Conservation (phyloP, 2,329 filamentous ascomycete genomes). For the Hymenoscyphus albidus region DNA sequence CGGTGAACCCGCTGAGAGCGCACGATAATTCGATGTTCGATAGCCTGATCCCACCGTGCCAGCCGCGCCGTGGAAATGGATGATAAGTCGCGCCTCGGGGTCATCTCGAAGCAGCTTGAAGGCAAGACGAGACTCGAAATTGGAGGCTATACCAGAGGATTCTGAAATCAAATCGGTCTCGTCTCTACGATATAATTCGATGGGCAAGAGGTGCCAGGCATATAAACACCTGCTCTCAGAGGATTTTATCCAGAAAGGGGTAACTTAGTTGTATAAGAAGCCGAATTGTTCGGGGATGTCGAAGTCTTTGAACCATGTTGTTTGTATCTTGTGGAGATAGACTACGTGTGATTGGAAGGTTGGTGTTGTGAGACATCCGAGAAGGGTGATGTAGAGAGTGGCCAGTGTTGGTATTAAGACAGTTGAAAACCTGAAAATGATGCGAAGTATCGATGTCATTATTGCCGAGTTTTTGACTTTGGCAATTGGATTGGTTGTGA, state of each 20-base stretch:
- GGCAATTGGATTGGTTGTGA: neutral
- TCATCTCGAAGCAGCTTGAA: conserved; percentile 61
- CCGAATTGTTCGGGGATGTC: conserved; percentile 76
- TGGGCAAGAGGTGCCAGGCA: conserved; percentile 83
- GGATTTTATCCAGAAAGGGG: conserved; percentile 72
- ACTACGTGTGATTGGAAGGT: conserved; percentile 55
- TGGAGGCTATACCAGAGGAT: conserved; percentile 12
- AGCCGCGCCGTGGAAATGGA: conserved; percentile 45
- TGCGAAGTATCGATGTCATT: neutral
- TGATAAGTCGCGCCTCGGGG: conserved; percentile 56
- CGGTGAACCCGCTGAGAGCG: conserved; percentile 65
- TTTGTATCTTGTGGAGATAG: conserved; percentile 77
- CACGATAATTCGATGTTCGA: conserved; percentile 72
- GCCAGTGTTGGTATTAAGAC: conserved; percentile 28
- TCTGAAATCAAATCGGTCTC: conserved; percentile 56
- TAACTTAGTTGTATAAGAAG: conserved; percentile 72
- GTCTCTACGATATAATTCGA: conserved; percentile 69
- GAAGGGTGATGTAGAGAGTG: conserved; percentile 42
- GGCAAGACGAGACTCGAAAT: conserved; percentile 34
- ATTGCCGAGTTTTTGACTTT: neutral
- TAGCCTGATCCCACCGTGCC: conserved; percentile 61
- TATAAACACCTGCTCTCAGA: conserved; percentile 72
- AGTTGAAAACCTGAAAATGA: conserved; percentile 23
- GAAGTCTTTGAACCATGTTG: conserved; percentile 66
- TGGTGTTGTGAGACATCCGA: conserved; percentile 42